Conservation (phyloP, 495 filamentous ascomycete species). For the Durotheca rogersii region DNA sequence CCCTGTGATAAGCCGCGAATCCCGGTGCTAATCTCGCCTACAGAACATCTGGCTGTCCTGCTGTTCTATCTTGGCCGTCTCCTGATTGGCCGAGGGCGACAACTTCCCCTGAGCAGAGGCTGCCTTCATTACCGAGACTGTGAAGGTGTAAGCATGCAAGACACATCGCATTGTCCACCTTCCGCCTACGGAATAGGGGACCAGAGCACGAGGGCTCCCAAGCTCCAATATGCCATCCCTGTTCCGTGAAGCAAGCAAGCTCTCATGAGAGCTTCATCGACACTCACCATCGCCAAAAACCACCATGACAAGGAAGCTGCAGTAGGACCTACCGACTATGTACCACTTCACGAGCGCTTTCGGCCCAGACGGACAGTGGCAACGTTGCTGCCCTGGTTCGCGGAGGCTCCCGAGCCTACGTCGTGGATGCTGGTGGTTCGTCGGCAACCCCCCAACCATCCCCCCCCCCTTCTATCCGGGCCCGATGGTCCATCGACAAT, state of each 20-base stretch:
- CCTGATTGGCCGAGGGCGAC: slow-evolving; percentile 25
- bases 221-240: slow-evolving; percentile 11
- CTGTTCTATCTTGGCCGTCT: slow-evolving; percentile 1
- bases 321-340: slow-evolving; percentile 11
- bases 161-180: slow-evolving; percentile 34
- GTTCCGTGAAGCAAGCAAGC: slow-evolving; percentile 17
- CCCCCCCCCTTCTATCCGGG: slow-evolving; percentile 14
- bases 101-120: slow-evolving; percentile 35
- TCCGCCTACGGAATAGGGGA: slow-evolving; percentile 33
- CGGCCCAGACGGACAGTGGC: slow-evolving; percentile 20
- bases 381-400: slow-evolving; percentile 35
- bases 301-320: slow-evolving; percentile 9
- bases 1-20: slow-evolving; percentile 29
- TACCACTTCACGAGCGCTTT: slow-evolving; percentile 7
- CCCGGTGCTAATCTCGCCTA: slow-evolving; percentile 28
- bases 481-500: slow-evolving; percentile 5
- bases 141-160: slow-evolving; percentile 25
- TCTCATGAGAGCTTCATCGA: slow-evolving; percentile 22
- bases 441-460: not conserved
- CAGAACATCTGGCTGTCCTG: slow-evolving; percentile 21
- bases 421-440: slow-evolving; percentile 7
- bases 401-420: slow-evolving; percentile 11
- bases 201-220: slow-evolving; percentile 24
- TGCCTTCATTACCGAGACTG: slow-evolving; percentile 28
- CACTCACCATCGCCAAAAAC: slow-evolving; percentile 10